Evolutionary conservation across 768 basidiomycete genomes (phyloP), one percentile per base, ranked within the genome.

Genomic region (Leucocoprinus leucothites): DNA sequence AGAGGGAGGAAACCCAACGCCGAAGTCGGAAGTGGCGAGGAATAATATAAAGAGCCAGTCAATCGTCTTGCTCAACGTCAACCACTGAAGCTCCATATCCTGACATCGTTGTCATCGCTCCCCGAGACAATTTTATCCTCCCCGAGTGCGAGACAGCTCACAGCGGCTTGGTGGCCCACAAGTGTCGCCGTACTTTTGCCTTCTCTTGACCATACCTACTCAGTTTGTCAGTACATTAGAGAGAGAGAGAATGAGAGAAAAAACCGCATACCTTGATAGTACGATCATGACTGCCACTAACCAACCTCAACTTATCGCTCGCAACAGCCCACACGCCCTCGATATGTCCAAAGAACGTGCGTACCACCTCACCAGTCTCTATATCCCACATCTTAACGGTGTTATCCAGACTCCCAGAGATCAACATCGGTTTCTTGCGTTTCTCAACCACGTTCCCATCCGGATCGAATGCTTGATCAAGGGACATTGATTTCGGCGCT

Each of bases 251-350:
- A 41, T n/a, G 11, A 38, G 35, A 19, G 53, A 19, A 49, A 52
- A 56, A 50, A 42, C 53, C 31, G 67, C 82, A 58, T 48, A 93
- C 94, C 85, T 97, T 97, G 76, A 97, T 89, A n/a, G 94, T 97
- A 25, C 93, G 82, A 71, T 97, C 94, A 66, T 98, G 96, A 64
- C 93, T 95, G 6, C 86, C 95, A 51, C 91, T 94, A 22, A 94
- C 94, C 47, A 99, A 74, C 51, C 96, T 78, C 64, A 98, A 77
- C 65, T 93, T 89, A 69, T 99, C 94, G 60, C 88, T 86, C 21
- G 93, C 94, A 26, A 98, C 89, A 2, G 86, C 87, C 97, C 97
- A 99, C 16, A 99, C 94, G 51, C 97, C 97, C 67, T 99, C 97
- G 63, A 98, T 94, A 68, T 98, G 95, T 1, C 95, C 97, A 68